Base-by-base conservation (phyloP, 305 asterid species). In the Nicotiana rustica region DNA sequence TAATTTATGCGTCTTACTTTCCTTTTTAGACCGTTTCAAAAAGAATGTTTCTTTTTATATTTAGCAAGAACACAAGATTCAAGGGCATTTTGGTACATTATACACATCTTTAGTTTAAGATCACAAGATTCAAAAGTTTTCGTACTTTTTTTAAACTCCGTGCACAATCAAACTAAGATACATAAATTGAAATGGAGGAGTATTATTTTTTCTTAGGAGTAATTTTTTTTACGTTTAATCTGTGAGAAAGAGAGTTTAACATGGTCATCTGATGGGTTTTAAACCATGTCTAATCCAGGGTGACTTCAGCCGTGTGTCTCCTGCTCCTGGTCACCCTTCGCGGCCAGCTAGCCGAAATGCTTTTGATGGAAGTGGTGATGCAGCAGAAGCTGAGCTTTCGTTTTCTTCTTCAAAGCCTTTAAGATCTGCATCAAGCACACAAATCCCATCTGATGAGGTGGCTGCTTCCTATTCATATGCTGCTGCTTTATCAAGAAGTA, bases 391-490 rank as follows among this genome's bases (percentile, higher is more conserved):
- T 85, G 98, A 94, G 88, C 65, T 93, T 85, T 90, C 93, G n/a
- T 62, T 94, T 81, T 60, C 89, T 35, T 83, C 93, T 47, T 66
- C 91, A 18, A 95, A 91, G 78, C 88, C 91, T 12, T 78, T 89
- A 57, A 91, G 84, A 81, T 76, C 95, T 29, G 75, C 90, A 83
- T 77, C 89, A 59, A 88, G 67, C 86, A 81, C 82, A 66, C 98
- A 89, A 86, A 84, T 83, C 83, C 83, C 91, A 65, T 86, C 97
- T 83, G 89, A 75, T 62, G 94, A 89, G 52, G 79, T 88, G 19
- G 91, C 96, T 44, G 17, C 96, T 55, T 91, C 99, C 73, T 95
- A 88, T 84, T 95, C 99, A 83, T 95, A 96, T 89, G 99, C 99
- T 78, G 97, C 97, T 36, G 99, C 86, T 64, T 87, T 96, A 85